phyloP scores from a whole-genome alignment of 495 filamentous ascomycete genomes.

The Hypoxylon lienhwacheense region DNA sequence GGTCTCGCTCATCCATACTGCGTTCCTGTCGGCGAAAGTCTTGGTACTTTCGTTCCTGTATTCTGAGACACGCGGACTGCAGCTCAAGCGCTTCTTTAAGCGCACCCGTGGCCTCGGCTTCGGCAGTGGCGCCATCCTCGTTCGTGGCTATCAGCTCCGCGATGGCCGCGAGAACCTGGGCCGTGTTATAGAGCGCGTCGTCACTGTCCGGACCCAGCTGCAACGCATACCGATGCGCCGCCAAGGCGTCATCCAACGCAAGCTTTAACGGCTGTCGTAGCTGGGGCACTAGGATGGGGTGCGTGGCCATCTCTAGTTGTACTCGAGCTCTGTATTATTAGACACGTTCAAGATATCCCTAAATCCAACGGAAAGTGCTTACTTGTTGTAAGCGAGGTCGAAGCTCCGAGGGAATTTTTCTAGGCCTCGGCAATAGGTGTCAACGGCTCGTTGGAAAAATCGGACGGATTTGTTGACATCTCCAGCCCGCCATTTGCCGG shows the following conservation, averaged over 20 bases:
- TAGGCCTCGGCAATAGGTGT: conserved; percentile 63
- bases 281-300: conserved; percentile 56
- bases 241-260: conserved; percentile 57
- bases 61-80: conserved; percentile 60
- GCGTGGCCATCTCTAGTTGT: conserved; percentile 67
- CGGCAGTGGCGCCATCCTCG: conserved; percentile 50
- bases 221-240: conserved; percentile 63
- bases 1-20: conserved; percentile 4
- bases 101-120: conserved; percentile 30
- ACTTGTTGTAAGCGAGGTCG: conserved; percentile 74
- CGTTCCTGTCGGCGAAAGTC: conserved; percentile 48
- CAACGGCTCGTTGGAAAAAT: conserved; percentile 67
- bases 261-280: conserved; percentile 51
- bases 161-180: conserved; percentile 66
- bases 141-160: conserved; percentile 56
- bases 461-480: conserved; percentile 68
- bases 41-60: conserved; percentile 60
- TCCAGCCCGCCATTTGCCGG: conserved; percentile 72
- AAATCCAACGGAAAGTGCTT: neutral
- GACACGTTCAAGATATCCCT: neutral
- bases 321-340: conserved; percentile 50
- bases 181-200: conserved; percentile 68
- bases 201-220: conserved; percentile 61
- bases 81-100: conserved; percentile 65
- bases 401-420: conserved; percentile 59